These are phyloP conservation scores for Inga laurina DNA, from an alignment of 306 rosid genomes.

Conservation along the genomic window DNA sequence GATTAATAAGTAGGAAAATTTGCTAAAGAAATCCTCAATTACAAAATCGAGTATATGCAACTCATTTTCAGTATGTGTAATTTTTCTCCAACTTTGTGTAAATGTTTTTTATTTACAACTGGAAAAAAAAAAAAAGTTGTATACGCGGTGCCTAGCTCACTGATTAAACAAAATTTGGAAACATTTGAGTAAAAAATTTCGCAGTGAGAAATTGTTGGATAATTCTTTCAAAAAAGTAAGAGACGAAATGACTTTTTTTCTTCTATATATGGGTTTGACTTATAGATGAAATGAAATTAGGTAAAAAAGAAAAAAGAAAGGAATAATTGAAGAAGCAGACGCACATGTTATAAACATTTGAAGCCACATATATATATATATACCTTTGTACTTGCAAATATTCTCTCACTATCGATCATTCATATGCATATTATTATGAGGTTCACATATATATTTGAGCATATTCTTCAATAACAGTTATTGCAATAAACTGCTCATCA, in stretches of 20 bases:
- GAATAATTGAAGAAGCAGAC: constrained; percentile 3
- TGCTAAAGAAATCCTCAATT: no score
- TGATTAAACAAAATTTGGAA: no score
- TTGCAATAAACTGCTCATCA: neutral
- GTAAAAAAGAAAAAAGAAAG: neutral
- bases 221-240: neutral
- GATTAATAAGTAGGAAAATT: no score
- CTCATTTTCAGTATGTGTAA: no score
- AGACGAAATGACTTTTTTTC: neutral
- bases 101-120: no score
- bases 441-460: constrained; percentile 11
- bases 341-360: constrained; percentile 31
- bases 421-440: constrained; percentile 26
- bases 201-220: no score
- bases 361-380: constrained; percentile 17
- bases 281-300: neutral
- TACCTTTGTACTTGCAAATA: constrained; percentile 7
- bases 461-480: constrained; percentile 13
- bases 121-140: no score
- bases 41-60: no score
- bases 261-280: neutral
- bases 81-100: no score
- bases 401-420: neutral
- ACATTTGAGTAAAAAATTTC: no score
- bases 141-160: no score